Percentiles rank a stretch among this genome's conserved stretches.
These are phyloP conservation scores for Amanita exitialis DNA, from an alignment of 768 basidiomycete species.

Conservation along the genomic window DNA sequence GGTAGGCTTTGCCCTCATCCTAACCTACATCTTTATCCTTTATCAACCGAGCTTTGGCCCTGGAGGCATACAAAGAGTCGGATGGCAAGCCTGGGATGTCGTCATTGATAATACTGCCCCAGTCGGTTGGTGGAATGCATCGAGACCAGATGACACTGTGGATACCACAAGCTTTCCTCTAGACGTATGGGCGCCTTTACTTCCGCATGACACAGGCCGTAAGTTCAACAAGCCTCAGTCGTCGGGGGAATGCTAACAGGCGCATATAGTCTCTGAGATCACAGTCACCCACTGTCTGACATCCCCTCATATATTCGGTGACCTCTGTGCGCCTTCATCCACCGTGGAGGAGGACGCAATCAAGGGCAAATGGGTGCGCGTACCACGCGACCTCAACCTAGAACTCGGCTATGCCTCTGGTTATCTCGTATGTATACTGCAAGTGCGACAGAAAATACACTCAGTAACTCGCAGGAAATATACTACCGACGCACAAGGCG, in stretches of 20 bases:
- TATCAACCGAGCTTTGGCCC: conserved; percentile 73
- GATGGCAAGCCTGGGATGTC: conserved; percentile 86
- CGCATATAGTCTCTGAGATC: conserved; percentile 67
- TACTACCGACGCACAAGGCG: conserved; percentile 84
- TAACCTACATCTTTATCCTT: conserved; percentile 71
- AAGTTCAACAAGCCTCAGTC: conserved; percentile 18
- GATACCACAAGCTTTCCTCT: conserved; percentile 68
- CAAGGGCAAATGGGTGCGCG: conserved; percentile 84
- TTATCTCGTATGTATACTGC: conserved; percentile 39
- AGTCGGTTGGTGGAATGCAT: conserved; percentile 63
- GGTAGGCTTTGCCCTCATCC: conserved; percentile 58
- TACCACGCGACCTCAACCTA: conserved; percentile 70
- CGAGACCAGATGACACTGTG: conserved; percentile 25
- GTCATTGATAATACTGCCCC: conserved; percentile 26
- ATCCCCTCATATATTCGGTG: conserved; percentile 42
- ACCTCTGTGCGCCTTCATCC: conserved; percentile 59
- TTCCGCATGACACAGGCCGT: conserved; percentile 73
- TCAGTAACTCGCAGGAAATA: conserved; percentile 31
- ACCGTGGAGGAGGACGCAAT: conserved; percentile 66
- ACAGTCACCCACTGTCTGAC: conserved; percentile 58
- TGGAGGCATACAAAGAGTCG: conserved; percentile 59
- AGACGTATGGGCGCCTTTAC: conserved; percentile 69
- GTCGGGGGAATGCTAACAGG: conserved; percentile 2
- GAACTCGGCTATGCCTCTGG: conserved; percentile 43
- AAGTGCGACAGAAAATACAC: background rate